phyloP scores from a whole-genome alignment of 331 rosid species.

The Pyracantha coccinea region DNA sequence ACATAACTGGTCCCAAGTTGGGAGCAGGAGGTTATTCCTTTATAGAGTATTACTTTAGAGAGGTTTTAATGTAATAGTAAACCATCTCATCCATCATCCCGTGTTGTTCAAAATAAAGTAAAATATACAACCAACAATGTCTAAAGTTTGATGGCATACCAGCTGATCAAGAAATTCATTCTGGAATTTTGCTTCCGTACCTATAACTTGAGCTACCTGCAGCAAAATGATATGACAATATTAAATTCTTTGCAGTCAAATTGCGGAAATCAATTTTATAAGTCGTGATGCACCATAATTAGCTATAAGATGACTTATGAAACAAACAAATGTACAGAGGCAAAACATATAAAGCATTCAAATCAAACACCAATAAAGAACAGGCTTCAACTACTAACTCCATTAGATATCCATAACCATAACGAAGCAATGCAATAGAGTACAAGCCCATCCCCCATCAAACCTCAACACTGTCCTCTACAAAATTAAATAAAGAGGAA shows the following conservation, averaged over 20 bases:
- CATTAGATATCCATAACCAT: neutral
- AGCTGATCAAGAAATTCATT: constrained; percentile 55
- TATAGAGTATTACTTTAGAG: too few relatives aligned
- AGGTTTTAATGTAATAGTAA: neutral
- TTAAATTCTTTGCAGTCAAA: neutral
- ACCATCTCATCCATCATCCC: neutral
- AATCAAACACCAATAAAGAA: neutral
- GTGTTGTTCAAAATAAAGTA: neutral
- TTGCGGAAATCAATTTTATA: neutral
- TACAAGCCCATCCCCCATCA: neutral
- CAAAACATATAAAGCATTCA: neutral
- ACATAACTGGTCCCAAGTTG: too few relatives aligned
- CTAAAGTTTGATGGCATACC: constrained; percentile 34
- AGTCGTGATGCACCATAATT: neutral
- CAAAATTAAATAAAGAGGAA: neutral
- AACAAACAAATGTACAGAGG: neutral
- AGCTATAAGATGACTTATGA: neutral
- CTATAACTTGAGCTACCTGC: constrained; percentile 86
- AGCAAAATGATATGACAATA: constrained; percentile 11
- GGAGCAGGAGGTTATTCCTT: too few relatives aligned
- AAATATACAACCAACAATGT: constrained; percentile 1
- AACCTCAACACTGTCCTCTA: neutral
- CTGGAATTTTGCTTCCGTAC: constrained; percentile 54
- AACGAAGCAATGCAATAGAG: neutral
- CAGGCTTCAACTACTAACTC: neutral